Evolutionary conservation across 164 flowering plant genomes (phyloP).

Genomic region (Magnolia sinica): DNA sequence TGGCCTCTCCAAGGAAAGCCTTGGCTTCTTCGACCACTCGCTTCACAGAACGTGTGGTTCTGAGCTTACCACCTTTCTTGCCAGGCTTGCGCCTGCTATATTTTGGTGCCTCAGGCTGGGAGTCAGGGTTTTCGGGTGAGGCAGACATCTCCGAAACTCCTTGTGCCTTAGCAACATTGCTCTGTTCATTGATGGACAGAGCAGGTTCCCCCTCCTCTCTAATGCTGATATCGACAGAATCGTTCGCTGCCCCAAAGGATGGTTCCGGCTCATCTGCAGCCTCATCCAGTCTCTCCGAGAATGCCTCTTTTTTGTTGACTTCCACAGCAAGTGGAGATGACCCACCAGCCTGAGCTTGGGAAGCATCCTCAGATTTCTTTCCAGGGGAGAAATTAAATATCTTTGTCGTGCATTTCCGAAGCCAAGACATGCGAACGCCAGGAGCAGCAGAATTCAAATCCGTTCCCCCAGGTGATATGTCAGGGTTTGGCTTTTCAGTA

Average conservation of each 20-base stretch:
- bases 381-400: constrained; percentile 33
- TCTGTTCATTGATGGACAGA: constrained; percentile 31
- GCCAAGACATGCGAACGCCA: constrained; percentile 43
- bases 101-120: background rate
- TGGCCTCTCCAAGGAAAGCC: constrained; percentile 3
- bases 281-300: constrained; percentile 10
- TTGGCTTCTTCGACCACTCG: constrained; percentile 8
- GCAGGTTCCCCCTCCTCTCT: constrained; percentile 24
- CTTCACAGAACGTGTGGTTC: constrained; percentile 5
- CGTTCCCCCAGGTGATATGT: constrained; percentile 23
- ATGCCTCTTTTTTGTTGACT: background rate
- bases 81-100: constrained; percentile 3
- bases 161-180: constrained; percentile 25
- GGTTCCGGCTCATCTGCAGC: constrained; percentile 17
- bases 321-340: background rate
- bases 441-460: constrained; percentile 24
- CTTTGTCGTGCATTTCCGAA: constrained; percentile 56
- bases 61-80: constrained; percentile 1
- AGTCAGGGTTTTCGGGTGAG: constrained; percentile 6
- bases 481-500: constrained; percentile 13
- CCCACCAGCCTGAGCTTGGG: background rate
- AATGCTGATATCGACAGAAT: constrained; percentile 21
- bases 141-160: constrained; percentile 36
- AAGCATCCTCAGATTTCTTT: constrained; percentile 7
- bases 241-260: constrained; percentile 23